Evolutionary conservation across 2,329 filamentous ascomycete species (phyloP), one percentile per base, ranked within the genome.

Genomic region (Pseudogymnoascus sp.): DNA sequence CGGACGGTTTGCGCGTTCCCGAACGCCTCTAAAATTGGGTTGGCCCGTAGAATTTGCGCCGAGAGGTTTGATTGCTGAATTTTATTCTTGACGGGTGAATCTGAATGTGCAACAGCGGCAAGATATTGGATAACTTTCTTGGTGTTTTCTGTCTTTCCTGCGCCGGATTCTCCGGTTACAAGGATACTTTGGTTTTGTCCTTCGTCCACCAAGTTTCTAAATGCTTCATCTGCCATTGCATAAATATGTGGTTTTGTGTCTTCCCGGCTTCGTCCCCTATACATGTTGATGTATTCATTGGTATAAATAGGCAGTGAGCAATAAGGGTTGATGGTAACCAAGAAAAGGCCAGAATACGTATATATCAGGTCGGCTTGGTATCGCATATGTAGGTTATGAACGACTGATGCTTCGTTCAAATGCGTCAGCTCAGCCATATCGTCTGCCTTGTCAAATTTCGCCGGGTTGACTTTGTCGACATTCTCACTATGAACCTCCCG

Each of bases 111-210:
- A 53, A 99, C 95, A 1, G 95, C 92, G 13, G 95, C 95, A 47
- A 99, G 85, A 73, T 99, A 99, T 72, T 99, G 96, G 63, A 99
- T 99, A 69, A 99, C 95, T 75, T 99, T 99, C 74, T 99, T 99
- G 15, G 95, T 99, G 74, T 99, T 99, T 75, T 99, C 95, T 0
- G 95, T 99, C 78, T 99, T 99, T 70, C 95, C 95, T 35, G 95
- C 95, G 73, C 95, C 95, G 17, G 95, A 99, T 78, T 99, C 95
- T 76, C 95, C 95, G 2, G 95, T 99, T 21, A 99, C 96, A 62
- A 99, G 81, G 70, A 99, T 99, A 71, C 93, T 97, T 77, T 99
- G 95, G 70, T 99, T 97, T 68, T 92, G 83, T 42, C 93, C 93
- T 76, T 97, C 95, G 62, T 97, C 93, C 0, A 99, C 91, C 33